Base-by-base conservation (phyloP, 2,329 filamentous ascomycete species). In the Penicillium hesseltinei region DNA sequence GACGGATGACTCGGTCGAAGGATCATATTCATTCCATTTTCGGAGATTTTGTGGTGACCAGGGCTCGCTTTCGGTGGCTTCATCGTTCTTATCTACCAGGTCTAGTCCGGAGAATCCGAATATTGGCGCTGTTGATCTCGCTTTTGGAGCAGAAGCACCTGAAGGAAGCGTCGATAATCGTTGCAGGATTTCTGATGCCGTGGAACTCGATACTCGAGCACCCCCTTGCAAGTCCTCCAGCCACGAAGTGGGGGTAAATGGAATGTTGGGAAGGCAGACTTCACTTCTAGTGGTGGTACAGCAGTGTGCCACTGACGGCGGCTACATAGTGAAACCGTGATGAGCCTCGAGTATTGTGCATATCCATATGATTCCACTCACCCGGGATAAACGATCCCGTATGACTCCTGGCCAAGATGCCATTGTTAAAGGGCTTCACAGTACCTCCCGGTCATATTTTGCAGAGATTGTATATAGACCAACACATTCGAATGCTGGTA, bases 401-500 rank as follows among this genome's bases (percentile, higher is more conserved):
- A 27, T 17, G 15, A 8, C n/a, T 13, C 56, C 56, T 33, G 44
- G 58, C 56, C 61, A 61, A 44, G 29, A 45, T 27, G 21, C 7
- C 49, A 36, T 45, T 45, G 15, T 10, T 35, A 15, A 23, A 35
- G 5, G 6, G 21, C 9, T 43, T 44, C 10, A 27, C 11, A 31
- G 39, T 45, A 35, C 2, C 31, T 15, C 17, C 17, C 4, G 6
- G 19, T 57, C 25, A 40, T 31, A 29, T 54, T 31, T 36, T 36
- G 45, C 44, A 45, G 49, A 3, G 11, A n/a, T 42, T 25, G 21
- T n/a, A 23, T 15, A 27, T n/a, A 31, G 15, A 27, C 8, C 29
- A 27, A 45, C 29, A 35, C 29, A n/a, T 19, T 44, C 17, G 7
- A 45, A 27, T 25, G 15, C 44, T 27, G 39, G 39, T 33, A 27